Evolutionary conservation across 1,284 basidiomycete species (phyloP).

Genomic region (Amylostereum chailletii): DNA sequence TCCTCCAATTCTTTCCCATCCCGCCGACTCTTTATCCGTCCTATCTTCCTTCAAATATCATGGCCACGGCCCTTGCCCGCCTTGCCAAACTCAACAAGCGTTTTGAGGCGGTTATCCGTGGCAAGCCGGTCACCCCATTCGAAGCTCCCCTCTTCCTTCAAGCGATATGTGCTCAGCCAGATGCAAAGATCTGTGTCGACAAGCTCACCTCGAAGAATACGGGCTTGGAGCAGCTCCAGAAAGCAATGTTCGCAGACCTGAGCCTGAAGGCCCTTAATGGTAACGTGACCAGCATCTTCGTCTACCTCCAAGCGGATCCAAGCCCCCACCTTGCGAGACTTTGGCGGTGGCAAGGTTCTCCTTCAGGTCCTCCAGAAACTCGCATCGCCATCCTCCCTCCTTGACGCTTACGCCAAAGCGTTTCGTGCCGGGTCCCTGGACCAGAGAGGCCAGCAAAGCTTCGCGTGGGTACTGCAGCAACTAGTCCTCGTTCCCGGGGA

Average conservation of each 20-base stretch:
- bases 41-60: no score
- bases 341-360: conserved; percentile 37
- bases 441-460: conserved; percentile 26
- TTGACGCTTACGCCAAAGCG: conserved; percentile 31
- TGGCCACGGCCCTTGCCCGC: conserved; percentile 22
- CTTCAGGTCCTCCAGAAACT: conserved; percentile 30
- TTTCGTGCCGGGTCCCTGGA: conserved; percentile 30
- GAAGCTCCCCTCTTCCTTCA: conserved; percentile 32
- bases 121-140: conserved; percentile 13
- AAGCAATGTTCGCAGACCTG: conserved; percentile 35
- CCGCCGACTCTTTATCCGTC: no score
- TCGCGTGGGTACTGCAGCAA: conserved; percentile 44
- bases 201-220: conserved; percentile 28
- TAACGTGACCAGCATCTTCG: conserved; percentile 26
- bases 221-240: conserved; percentile 34
- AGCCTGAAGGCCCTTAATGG: conserved; percentile 36
- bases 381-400: conserved; percentile 47
- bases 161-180: conserved; percentile 32
- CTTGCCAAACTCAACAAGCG: conserved; percentile 16
- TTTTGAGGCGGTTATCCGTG: conserved; percentile 16
- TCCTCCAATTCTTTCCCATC: no score
- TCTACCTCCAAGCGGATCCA: conserved; percentile 35
- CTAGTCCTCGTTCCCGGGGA: conserved; percentile 35
- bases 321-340: conserved; percentile 23
- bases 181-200: conserved; percentile 30